Base-by-base conservation (phyloP, 2,329 filamentous ascomycete genomes). In the Pyrenochaeta sp. region DNA sequence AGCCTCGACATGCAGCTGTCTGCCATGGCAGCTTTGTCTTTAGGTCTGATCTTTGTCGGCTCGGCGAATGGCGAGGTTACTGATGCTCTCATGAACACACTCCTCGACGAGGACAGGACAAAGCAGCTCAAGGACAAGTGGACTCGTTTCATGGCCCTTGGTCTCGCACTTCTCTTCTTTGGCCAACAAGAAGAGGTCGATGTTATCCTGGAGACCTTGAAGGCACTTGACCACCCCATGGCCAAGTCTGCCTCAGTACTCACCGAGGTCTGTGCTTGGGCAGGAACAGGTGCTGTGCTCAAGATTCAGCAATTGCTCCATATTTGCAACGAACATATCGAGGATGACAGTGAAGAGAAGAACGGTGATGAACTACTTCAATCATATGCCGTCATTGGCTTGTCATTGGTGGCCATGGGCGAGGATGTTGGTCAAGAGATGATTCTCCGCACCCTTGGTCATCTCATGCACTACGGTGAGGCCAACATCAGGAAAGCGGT, bases 391-490 rank as follows among this genome's bases (percentile, higher is more conserved):
- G 93, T 99, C 3, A 82, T 99, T 44, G 95, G 94, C 60, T 86
- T 99, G 45, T 93, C 90, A 9, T 78, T 99, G 41, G 94, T 99
- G 44, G 88, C 93, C 11, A 99, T 99, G 94, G 94, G 94, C 48
- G 94, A 99, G 71, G 95, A 99, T 47, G 87, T 99, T 43, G 95
- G 95, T 4, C 94, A 99, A 71, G 94, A 99, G 69, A 99, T 99
- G 94, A 92, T 97, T 8, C 81, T 99, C 27, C 88, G 94, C 45
- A 94, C 96, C 67, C 97, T 99, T 63, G 94, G 92, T 35, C 94
- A 99, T 72, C 81, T 99, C 48, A 99, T 99, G 94, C 94, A 99
- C 76, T 99, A 99, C 65, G 94, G 95, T 53, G 93, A 96, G 72
- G 82, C 92, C 67, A 97, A 99, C 70, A 99, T 99, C 62, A 88